These are phyloP conservation scores for Thuja plicata DNA, from an alignment of 83 land plant genomes.

Conservation along the genomic window DNA sequence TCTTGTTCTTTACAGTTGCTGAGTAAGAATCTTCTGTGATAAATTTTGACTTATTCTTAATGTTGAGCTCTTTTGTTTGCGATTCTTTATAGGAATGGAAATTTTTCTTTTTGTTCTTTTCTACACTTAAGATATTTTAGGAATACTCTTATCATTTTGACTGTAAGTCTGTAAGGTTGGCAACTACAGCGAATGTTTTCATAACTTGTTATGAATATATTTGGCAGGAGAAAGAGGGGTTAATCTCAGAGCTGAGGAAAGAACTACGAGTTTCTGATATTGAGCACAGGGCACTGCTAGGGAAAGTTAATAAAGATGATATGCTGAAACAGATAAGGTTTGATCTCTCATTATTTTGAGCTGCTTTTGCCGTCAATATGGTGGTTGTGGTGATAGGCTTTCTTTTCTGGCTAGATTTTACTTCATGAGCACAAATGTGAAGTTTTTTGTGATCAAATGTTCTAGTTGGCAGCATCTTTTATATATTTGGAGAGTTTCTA, in stretches of 20 bases:
- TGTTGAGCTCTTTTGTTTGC: conserved; percentile 2
- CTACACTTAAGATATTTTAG: background rate
- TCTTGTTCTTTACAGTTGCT: background rate
- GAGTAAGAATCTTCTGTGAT: background rate
- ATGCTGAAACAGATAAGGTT: conserved; percentile 28
- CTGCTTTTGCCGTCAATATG: background rate
- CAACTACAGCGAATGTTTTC: background rate
- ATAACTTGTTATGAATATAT: background rate
- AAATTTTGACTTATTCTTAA: background rate
- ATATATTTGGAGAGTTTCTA: background rate
- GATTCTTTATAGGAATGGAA: background rate
- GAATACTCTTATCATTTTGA: background rate
- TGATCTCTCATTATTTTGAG: background rate
- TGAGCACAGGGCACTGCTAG: conserved; percentile 39
- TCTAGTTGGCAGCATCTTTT: background rate
- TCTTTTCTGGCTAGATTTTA: background rate
- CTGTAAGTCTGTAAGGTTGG: background rate
- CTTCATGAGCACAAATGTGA: background rate
- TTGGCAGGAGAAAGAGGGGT: conserved; percentile 37
- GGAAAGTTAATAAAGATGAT: conserved; percentile 28
- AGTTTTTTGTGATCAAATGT: background rate
- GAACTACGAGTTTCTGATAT: conserved; percentile 47
- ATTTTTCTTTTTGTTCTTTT: background rate
- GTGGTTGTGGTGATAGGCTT: background rate
- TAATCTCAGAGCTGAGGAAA: conserved; percentile 42